These are phyloP conservation scores for Phaeophleospora eucalypticola DNA, from an alignment of 2,329 filamentous ascomycete genomes.

Conservation along the genomic window DNA sequence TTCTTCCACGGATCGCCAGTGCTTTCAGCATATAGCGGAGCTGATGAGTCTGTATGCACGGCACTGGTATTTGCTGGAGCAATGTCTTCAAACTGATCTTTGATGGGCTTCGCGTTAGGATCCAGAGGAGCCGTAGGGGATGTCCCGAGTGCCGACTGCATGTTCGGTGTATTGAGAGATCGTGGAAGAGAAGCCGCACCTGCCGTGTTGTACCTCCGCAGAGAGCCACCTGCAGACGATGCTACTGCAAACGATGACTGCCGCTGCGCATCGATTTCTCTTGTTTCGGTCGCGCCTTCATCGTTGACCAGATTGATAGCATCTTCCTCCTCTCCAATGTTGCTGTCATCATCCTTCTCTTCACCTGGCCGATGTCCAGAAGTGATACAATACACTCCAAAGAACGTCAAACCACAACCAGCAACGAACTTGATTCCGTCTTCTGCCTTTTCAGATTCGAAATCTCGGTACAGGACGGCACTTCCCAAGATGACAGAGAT, in stretches of 20 bases:
- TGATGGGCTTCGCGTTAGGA: conserved; percentile 10
- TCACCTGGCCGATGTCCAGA: conserved; percentile 64
- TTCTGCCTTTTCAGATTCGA: conserved; percentile 71
- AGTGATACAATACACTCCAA: conserved; percentile 96
- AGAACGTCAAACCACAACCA: conserved; percentile 87
- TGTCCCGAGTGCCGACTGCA: conserved; percentile 3
- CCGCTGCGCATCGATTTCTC: conserved; percentile 19
- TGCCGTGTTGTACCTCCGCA: conserved; percentile 15
- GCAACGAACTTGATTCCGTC: conserved; percentile 82
- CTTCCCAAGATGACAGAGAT: conserved; percentile 92
- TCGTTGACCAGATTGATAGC: conserved; percentile 41
- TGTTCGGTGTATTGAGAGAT: conserved; percentile 1
- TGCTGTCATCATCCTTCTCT: conserved; percentile 52
- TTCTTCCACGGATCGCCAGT: conserved; percentile 17
- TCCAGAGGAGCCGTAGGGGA: conserved; percentile 10
- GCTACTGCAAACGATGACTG: conserved; percentile 8
- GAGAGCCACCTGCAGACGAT: conserved; percentile 9
- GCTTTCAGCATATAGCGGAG: conserved; percentile 16
- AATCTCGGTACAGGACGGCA: conserved; percentile 89
- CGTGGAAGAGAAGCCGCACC: conserved; percentile 7
- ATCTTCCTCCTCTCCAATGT: conserved; percentile 36
- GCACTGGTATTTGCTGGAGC: conserved; percentile 26
- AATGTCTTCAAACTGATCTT: conserved; percentile 11
- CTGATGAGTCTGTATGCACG: conserved; percentile 27
- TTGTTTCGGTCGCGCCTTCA: conserved; percentile 31